Base-by-base conservation (phyloP, 352 stramenopile genomes). In the Salisapilia sapeloensis region DNA sequence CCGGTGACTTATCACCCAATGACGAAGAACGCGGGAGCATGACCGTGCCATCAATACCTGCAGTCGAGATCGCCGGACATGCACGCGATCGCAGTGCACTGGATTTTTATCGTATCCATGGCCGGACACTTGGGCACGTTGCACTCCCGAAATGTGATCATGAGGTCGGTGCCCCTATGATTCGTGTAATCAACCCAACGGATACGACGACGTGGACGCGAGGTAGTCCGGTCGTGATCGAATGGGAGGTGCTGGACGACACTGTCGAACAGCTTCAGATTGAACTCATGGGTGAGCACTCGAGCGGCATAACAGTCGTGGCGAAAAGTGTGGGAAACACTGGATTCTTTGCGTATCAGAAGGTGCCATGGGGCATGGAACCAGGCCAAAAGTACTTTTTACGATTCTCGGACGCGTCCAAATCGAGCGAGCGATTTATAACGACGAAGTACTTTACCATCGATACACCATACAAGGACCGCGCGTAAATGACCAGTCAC, bases 301-400 rank as follows among this genome's bases (percentile, higher is more conserved):
- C 61, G 15, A 57, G 42, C 10, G 74, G 67, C 6, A 78, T 62
- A 11, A 90, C 74, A 6, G 44, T 70, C 14, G 75, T 90, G 29
- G 53, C 64, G 2, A 47, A 39, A 11, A 44, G 59, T 6, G 56
- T 65, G 8, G 50, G 65, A n/a, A 90, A 90, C 53, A 58, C 52
- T 12, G 74, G 74, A 25, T 58, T 47, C 5, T 90, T 81, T 36
- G 58, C 48, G 13, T 84, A 86, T 41, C 48, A 43, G 24, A 72
- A 69, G 31, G 74, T 90, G 28, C 74, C 70, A n/a, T 90, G 74
- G 74, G 74, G 74, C 26, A 83, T 90, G 62, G 56, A 69, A 21
- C 64, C 50, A 31, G 74, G 74, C 28, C 52, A 58, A 35, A 75
- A 71, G 30, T 90, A 86, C 58, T 82, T 86, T 38, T 38, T 90